Percentiles rank a stretch among this genome's conserved stretches.
These are phyloP conservation scores for Starmerella khaoyaiensis DNA, from an alignment of 805 yeast genomes.

Conservation along the genomic window DNA sequence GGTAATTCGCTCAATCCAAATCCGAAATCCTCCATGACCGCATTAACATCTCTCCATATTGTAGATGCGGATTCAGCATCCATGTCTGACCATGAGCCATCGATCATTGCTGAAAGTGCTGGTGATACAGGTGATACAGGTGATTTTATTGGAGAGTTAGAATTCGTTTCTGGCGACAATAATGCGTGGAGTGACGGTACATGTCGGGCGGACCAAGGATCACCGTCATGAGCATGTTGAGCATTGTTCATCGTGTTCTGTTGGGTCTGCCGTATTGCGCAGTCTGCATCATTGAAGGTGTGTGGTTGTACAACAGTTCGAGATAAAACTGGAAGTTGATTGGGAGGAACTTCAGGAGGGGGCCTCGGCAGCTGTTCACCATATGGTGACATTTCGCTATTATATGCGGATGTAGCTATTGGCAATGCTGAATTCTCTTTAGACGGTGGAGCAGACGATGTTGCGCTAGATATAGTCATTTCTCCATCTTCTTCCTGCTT, in stretches of 20 bases:
- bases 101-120: slow-evolving; percentile 11
- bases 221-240: not conserved
- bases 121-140: slow-evolving; percentile 13
- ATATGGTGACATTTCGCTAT: not conserved
- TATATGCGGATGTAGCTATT: not conserved
- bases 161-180: slow-evolving; percentile 13
- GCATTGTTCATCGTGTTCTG: not conserved
- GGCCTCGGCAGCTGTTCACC: not conserved
- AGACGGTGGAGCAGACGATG: no score
- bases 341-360: no score
- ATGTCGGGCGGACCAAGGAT: not conserved
- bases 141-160: slow-evolving; percentile 1
- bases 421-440: no score
- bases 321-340: no score
- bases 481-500: no score
- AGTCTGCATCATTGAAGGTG: no score
- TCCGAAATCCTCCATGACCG: slow-evolving; percentile 86
- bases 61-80: slow-evolving; percentile 13
- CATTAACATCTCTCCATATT: slow-evolving; percentile 71
- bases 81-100: slow-evolving; percentile 11
- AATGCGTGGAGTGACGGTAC: slow-evolving; percentile 6
- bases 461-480: no score
- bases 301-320: no score
- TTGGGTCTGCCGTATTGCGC: not conserved
- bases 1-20: slow-evolving; percentile 31